Conservation (phyloP, 192 early-diverging fungal species). For the Jimgerdemannia flammicorona region DNA sequence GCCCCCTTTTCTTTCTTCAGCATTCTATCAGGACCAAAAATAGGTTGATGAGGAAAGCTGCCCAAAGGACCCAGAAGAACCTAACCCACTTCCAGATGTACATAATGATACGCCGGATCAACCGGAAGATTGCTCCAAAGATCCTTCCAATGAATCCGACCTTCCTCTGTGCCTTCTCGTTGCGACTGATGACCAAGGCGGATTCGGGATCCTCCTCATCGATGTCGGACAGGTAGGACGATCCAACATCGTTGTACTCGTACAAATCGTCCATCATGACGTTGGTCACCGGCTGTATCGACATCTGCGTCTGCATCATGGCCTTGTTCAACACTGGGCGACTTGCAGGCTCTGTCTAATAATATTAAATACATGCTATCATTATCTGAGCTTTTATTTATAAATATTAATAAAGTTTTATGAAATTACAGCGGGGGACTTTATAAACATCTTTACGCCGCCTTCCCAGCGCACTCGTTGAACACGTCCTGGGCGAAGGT, state of each 20-base stretch:
- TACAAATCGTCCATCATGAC: not conserved
- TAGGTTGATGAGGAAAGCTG: slow-evolving; percentile 45
- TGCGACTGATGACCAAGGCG: not conserved
- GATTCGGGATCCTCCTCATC: not conserved
- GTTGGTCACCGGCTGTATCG: not conserved
- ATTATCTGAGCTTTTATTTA: too few relatives aligned
- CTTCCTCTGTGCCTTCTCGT: not conserved
- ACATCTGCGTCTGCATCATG: not conserved
- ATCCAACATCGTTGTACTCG: not conserved
- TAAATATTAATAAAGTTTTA: too few relatives aligned
- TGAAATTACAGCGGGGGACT: too few relatives aligned
- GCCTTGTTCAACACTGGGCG: not conserved
- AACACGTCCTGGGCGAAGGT: too few relatives aligned
- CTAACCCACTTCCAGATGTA: slow-evolving; percentile 51
- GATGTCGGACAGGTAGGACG: slow-evolving; percentile 1
- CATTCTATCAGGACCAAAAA: slow-evolving; percentile 48
- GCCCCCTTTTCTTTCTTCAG: slow-evolving; percentile 5
- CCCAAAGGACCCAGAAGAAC: slow-evolving; percentile 41
- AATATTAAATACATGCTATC: too few relatives aligned
- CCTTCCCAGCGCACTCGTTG: too few relatives aligned
- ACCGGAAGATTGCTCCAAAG: not conserved
- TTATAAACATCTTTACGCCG: too few relatives aligned
- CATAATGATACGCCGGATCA: slow-evolving; percentile 30
- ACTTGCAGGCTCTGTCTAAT: not conserved
- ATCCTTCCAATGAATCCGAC: slow-evolving; percentile 10